Evolutionary conservation across 2,329 filamentous ascomycete genomes (phyloP), one percentile per base, ranked within the genome.

Genomic region (Colletotrichum sp.): DNA sequence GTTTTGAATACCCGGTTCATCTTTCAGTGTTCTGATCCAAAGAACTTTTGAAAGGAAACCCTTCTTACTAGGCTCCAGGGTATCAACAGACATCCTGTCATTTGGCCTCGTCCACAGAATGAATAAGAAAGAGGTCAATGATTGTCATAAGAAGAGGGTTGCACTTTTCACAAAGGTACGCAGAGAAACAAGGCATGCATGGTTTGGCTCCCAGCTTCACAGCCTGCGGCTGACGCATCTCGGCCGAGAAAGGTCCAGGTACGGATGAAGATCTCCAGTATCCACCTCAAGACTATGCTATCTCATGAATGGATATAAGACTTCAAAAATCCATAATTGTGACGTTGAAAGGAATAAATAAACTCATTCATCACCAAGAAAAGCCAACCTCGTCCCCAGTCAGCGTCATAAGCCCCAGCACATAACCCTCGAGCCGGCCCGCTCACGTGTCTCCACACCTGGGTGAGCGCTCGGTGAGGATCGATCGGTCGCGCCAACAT

Each of bases 111-210:
- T 11, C 19, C 16, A 19, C 19, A 44, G 5, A 3, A 11, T 44
- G 9, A 2, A 1, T 44, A 6, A 16, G 15, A n/a, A 11, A n/a
- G 0, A 19, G 8, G 15, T 19, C 0, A 6, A n/a, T 6, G 0
- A n/a, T 6, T 11, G 11, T 11, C 16, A 0, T 44, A 0, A 44
- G 3, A 44, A 44, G 8, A n/a, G 0, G 16, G 8, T 11, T 11
- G 3, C 39, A 9, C 39, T 44, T n/a, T 11, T 44, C 39, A 44
- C 16, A 19, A 44, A 44, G 16, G 2, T 0, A n/a, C 8, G 5
- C 19, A 16, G 0, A 19, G 39, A 44, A 44, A n/a, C 9, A 44
- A 6, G 8, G 5, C 2, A 44, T 48, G 39, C 39, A n/a, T 48
- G 39, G 19, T n/a, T 12, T 5, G 19, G n/a, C 39, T 48, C 19